Evolutionary conservation across 2,329 filamentous ascomycete genomes (phyloP).

Genomic region (Chrysosporium queenslandicum): DNA sequence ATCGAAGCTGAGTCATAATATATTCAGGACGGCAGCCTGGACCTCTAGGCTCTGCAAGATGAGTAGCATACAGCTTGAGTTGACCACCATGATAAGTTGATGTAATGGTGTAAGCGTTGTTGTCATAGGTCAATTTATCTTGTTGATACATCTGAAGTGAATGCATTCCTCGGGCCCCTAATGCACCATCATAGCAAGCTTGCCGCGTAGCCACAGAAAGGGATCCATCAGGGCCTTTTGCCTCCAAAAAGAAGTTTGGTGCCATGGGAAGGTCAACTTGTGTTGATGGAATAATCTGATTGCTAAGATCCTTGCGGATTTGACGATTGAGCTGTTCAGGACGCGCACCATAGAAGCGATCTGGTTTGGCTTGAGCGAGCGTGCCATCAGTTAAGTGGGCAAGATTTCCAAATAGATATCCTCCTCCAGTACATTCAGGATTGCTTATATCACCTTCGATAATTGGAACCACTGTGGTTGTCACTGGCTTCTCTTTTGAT

Average conservation of each 20-base stretch:
- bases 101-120: constrained; percentile 20
- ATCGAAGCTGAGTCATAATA: constrained; percentile 18
- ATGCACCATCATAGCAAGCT: constrained; percentile 31
- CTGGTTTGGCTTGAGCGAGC: constrained; percentile 21
- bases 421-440: constrained; percentile 19
- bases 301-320: constrained; percentile 21
- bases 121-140: constrained; percentile 26
- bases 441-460: constrained; percentile 15
- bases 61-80: constrained; percentile 15
- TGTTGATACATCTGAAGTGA: constrained; percentile 30
- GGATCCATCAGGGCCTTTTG: constrained; percentile 30
- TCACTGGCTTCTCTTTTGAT: constrained; percentile 28
- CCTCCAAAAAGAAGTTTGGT: constrained; percentile 33
- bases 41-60: background rate
- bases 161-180: constrained; percentile 32
- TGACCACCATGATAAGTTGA: constrained; percentile 15
- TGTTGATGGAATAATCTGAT: constrained; percentile 24
- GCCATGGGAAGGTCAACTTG: constrained; percentile 9
- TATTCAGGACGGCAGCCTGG: constrained; percentile 3
- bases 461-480: constrained; percentile 26
- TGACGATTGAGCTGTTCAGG: constrained; percentile 24
- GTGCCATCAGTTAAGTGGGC: constrained; percentile 26
- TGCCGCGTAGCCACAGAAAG: constrained; percentile 27
- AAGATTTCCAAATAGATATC: constrained; percentile 30
- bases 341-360: constrained; percentile 26